Conservation (phyloP, 139 green algal species). For the Limnomonas spitsbergensis region DNA sequence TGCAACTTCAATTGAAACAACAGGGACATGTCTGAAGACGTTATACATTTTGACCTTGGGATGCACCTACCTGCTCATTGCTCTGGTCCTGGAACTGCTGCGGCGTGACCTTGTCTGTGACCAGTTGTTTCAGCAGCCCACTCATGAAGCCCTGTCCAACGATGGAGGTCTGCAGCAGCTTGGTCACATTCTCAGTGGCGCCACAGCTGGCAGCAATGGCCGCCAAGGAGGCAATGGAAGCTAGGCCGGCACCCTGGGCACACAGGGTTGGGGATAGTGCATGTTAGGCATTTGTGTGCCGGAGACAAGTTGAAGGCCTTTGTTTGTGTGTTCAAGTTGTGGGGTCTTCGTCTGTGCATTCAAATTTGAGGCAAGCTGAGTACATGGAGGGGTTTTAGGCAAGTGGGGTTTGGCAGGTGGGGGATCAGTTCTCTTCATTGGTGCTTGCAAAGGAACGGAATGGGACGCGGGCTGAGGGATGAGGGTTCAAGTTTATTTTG, state of each 20-base stretch:
- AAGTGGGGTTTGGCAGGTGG: no score
- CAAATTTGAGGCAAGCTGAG: neutral
- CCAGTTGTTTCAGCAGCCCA: neutral
- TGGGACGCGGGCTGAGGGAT: no score
- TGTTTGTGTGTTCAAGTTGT: neutral
- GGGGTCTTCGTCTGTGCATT: neutral
- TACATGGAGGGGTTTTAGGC: no score
- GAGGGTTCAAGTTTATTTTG: no score
- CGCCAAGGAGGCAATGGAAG: neutral
- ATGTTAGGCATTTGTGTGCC: neutral
- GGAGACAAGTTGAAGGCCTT: neutral
- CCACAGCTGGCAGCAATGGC: neutral
- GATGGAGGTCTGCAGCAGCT: neutral
- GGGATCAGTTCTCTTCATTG: no score
- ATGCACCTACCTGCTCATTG: neutral
- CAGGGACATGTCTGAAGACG: no score
- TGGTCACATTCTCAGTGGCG: neutral
- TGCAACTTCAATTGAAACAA: no score
- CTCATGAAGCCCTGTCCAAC: neutral
- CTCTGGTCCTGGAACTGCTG: neutral
- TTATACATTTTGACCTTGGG: no score
- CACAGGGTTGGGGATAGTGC: neutral
- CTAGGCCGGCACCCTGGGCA: neutral
- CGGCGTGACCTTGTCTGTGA: neutral
- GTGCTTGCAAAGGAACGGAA: no score